Conservation (phyloP, 495 filamentous ascomycete species). For the Lasiosphaeria miniovina region DNA sequence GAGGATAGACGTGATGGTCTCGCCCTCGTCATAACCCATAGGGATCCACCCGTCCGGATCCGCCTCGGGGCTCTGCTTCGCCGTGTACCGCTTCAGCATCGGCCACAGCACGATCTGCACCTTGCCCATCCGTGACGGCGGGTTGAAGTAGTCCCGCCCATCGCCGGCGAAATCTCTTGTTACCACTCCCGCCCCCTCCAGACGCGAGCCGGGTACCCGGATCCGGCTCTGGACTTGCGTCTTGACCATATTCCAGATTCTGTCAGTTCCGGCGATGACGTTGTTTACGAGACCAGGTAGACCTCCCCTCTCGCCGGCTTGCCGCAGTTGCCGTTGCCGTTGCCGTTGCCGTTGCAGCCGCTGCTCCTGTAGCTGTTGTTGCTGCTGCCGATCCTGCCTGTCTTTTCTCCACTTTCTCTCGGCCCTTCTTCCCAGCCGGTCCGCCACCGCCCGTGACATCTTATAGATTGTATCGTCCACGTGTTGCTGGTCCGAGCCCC, state of each 20-base stretch:
- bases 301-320: not conserved
- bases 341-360: not conserved
- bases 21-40: constrained; percentile 19
- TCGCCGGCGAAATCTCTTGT: not conserved
- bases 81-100: constrained; percentile 31
- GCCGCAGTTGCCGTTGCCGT: not conserved
- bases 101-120: constrained; percentile 42
- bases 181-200: no score
- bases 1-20: constrained; percentile 25
- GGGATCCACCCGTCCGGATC: not conserved
- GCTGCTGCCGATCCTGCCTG: not conserved
- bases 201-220: no score
- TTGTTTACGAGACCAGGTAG: no score
- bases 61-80: constrained; percentile 22
- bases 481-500: constrained; percentile 36
- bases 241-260: no score
- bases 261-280: no score
- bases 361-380: not conserved
- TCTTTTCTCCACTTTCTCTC: constrained; percentile 1
- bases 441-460: constrained; percentile 24
- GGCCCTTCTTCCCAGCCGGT: constrained; percentile 15
- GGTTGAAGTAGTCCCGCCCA: not conserved
- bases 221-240: no score
- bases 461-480: constrained; percentile 34
- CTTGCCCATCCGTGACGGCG: constrained; percentile 36